Conservation (phyloP, 2,329 filamentous ascomycete genomes). For the Trichoderma semiorbis region DNA sequence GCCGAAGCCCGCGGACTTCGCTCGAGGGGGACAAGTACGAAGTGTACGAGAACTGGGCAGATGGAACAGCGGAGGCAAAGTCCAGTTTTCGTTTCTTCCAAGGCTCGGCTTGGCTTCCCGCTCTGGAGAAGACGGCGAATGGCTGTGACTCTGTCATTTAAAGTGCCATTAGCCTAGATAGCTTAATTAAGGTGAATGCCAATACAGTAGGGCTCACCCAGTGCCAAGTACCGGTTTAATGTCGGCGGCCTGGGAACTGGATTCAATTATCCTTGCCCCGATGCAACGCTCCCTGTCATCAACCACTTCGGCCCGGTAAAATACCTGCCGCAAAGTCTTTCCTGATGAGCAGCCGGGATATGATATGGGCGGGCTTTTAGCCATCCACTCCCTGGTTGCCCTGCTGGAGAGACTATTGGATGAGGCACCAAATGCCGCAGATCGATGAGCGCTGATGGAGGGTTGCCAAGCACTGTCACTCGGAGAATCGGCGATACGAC, state of each 20-base stretch:
- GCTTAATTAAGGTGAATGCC: neutral
- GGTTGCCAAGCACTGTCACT: neutral
- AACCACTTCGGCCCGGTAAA: neutral
- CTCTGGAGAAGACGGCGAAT: neutral
- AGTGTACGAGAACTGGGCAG: neutral
- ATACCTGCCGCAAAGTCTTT: slow-evolving; percentile 6
- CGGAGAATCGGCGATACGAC: neutral
- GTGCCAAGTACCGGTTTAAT: slow-evolving; percentile 7
- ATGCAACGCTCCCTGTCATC: neutral
- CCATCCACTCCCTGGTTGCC: neutral
- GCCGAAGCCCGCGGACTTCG: neutral
- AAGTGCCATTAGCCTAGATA: slow-evolving; percentile 5
- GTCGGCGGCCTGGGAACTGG: neutral
- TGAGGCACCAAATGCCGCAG: slow-evolving; percentile 10
- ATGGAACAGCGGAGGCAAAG: neutral
- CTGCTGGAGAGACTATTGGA: neutral
- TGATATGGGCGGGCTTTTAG: neutral
- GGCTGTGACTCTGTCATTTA: neutral
- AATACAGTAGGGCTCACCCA: neutral
- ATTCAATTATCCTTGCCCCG: neutral
- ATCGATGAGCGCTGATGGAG: neutral
- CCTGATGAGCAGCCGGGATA: neutral
- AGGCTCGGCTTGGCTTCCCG: neutral
- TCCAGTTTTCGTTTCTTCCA: neutral
- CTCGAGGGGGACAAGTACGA: neutral